Evolutionary conservation across 352 stramenopile genomes (phyloP).

Genomic region (Globisporangium nodosum): DNA sequence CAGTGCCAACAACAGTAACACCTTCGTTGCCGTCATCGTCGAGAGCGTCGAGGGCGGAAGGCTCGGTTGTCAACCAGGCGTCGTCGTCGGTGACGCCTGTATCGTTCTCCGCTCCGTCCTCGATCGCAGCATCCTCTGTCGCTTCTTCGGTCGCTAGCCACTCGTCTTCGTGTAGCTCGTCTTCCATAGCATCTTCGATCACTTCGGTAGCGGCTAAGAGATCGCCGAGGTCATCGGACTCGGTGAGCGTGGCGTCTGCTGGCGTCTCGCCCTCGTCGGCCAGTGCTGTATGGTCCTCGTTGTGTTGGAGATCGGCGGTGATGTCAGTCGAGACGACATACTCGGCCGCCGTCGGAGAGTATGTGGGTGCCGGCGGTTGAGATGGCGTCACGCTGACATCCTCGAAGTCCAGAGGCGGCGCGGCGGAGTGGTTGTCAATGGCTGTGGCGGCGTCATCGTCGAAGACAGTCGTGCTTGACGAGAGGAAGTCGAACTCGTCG

Average conservation of each 20-base stretch:
- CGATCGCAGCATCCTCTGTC: not conserved
- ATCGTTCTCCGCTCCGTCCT: not conserved
- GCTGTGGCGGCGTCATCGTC: not conserved
- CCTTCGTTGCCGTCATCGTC: not conserved
- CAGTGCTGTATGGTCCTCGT: not conserved
- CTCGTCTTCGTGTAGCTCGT: not conserved
- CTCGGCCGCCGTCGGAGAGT: constrained; percentile 1
- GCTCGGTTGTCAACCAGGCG: constrained; percentile 6
- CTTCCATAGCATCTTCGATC: not conserved
- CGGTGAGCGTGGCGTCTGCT: not conserved
- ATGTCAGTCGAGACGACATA: constrained; percentile 29
- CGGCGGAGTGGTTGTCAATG: not conserved
- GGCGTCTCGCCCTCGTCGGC: not conserved
- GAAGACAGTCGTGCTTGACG: constrained; percentile 13
- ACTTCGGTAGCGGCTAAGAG: not conserved
- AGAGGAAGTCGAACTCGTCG: constrained; percentile 32
- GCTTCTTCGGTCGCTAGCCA: not conserved
- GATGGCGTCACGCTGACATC: not conserved
- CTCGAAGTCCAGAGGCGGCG: constrained; percentile 1
- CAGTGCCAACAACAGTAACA: not conserved
- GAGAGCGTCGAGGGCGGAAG: not conserved
- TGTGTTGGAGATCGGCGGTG: constrained; percentile 41
- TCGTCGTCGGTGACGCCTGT: not conserved
- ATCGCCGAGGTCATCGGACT: not conserved
- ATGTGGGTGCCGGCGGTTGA: not conserved